Base-by-base conservation (phyloP, 2,329 filamentous ascomycete genomes). In the Talaromyces islandicus region DNA sequence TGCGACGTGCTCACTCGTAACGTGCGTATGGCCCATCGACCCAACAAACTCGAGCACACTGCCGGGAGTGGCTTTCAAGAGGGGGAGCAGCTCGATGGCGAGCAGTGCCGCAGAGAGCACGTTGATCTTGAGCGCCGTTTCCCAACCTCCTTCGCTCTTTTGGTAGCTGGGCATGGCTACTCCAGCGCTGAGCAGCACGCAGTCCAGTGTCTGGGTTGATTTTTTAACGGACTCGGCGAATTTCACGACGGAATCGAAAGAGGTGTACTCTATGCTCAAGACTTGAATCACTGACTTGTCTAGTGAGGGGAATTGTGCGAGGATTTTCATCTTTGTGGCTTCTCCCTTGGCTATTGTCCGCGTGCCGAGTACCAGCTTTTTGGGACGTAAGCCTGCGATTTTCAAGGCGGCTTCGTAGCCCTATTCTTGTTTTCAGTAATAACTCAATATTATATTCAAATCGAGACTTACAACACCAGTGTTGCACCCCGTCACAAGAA, bases 301-400 rank as follows among this genome's bases (percentile, higher is more conserved):
- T 17, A 57, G 21, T 3, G 58, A 52, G 4, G 58, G 54, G 2
- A 30, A 25, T 32, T 52, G 46, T 4, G 46, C 48, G 4, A 60
- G 46, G 14, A 60, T 60, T 32, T 54, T 46, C 30, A 32, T 51
- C 30, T 51, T 46, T 17, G 54, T 57, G 21, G 46, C 48, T 32
- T 60, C 58, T 30, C 58, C 58, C 53, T 60, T 60, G 50, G 54
- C 54, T 6, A 48, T 11, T 14, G 54, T 57, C 35, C 58, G 58
- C 14, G 58, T 60, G 48, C 58, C 58, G 25, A 60, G 58, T 50
- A 60, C 57, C 4, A 60, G 54, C 32, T 24, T 60, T n/a, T 60
- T 53, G 2, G 58, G 58, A 27, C 46, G 52, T 4, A 56, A 35
- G 12, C 54, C 54, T 12, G 58, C 58, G 17, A 60, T 60, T 57